Percentiles rank a stretch among this genome's conserved stretches.
phyloP scores from a whole-genome alignment of 768 basidiomycete genomes.

The Lentinula aciculospora region DNA sequence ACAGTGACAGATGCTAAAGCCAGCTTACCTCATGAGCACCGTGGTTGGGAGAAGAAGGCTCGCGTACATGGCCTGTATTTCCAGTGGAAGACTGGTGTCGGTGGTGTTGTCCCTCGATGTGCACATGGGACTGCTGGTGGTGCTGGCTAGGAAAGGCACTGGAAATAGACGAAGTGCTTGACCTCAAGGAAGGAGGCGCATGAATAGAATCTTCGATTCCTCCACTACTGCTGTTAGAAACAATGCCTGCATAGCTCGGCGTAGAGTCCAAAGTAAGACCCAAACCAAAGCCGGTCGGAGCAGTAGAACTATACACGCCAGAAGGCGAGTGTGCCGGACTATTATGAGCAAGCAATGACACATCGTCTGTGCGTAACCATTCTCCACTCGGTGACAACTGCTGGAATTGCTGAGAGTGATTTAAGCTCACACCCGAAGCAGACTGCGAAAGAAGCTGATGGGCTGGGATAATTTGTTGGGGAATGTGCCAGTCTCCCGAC shows the following conservation, averaged over 20 bases:
- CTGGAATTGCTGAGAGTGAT: slow-evolving; percentile 4
- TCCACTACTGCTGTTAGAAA: not conserved
- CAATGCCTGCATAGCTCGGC: not conserved
- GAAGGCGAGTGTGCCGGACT: not conserved
- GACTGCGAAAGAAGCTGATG: slow-evolving; percentile 1
- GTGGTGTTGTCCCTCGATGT: not conserved
- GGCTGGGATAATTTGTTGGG: not conserved
- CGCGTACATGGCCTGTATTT: not conserved
- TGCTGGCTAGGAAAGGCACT: not conserved
- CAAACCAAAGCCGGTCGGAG: slow-evolving; percentile 3
- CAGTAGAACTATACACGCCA: not conserved
- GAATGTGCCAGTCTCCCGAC: slow-evolving; percentile 4
- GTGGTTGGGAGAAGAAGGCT: slow-evolving; percentile 3
- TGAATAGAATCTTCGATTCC: slow-evolving; percentile 8
- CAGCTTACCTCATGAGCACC: slow-evolving; percentile 44
- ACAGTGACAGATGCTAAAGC: not conserved
- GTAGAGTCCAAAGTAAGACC: slow-evolving; percentile 6
- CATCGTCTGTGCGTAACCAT: slow-evolving; percentile 14
- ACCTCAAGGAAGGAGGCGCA: not conserved
- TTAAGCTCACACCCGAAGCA: not conserved
- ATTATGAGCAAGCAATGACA: not conserved
- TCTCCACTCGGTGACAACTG: slow-evolving; percentile 6
- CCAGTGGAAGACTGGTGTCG: slow-evolving; percentile 5
- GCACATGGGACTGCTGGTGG: not conserved
- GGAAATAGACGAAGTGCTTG: not conserved